Percentiles rank a stretch among this genome's conserved stretches.
Conservation (phyloP, 2,329 filamentous ascomycete genomes). For the Ramularia endophylla region DNA sequence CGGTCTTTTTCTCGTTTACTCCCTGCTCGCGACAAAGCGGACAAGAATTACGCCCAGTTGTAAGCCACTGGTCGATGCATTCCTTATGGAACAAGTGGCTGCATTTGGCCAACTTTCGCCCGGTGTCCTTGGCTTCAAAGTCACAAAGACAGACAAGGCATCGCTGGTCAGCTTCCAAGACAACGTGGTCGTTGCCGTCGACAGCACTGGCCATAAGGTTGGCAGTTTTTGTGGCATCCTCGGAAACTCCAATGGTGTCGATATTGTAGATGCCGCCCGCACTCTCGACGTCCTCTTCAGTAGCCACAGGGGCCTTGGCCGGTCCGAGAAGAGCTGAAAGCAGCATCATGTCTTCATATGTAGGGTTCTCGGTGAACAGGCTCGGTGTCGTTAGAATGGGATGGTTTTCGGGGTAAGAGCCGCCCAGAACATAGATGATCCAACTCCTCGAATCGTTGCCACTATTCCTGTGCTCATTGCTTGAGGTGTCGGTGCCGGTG, state of each 20-base stretch:
- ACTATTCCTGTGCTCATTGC: constrained; percentile 20
- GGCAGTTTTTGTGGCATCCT: constrained; percentile 22
- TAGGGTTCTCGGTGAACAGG: constrained; percentile 64
- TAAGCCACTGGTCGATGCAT: constrained; percentile 69
- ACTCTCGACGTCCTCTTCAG: constrained; percentile 56
- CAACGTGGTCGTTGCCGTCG: constrained; percentile 25
- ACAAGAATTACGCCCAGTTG: constrained; percentile 60
- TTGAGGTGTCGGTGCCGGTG: constrained; percentile 26
- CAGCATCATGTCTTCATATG: constrained; percentile 67
- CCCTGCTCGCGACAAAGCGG: constrained; percentile 56
- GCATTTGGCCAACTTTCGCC: constrained; percentile 57
- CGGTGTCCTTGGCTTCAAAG: constrained; percentile 57
- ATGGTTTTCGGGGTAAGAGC: constrained; percentile 64
- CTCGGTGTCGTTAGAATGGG: constrained; percentile 64
- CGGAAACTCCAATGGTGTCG: constrained; percentile 20
- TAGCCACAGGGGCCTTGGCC: constrained; percentile 62
- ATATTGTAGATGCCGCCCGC: constrained; percentile 57
- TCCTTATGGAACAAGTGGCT: constrained; percentile 62
- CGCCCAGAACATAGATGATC: constrained; percentile 67
- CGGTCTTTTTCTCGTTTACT: constrained; percentile 44
- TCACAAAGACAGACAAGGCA: constrained; percentile 63
- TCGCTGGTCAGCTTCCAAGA: constrained; percentile 41
- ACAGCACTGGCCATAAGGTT: constrained; percentile 30
- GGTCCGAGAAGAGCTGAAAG: constrained; percentile 61
- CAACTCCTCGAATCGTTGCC: constrained; percentile 54